These are phyloP conservation scores for Aspergillus sergii DNA, from an alignment of 2,329 filamentous ascomycete genomes.

Conservation along the genomic window DNA sequence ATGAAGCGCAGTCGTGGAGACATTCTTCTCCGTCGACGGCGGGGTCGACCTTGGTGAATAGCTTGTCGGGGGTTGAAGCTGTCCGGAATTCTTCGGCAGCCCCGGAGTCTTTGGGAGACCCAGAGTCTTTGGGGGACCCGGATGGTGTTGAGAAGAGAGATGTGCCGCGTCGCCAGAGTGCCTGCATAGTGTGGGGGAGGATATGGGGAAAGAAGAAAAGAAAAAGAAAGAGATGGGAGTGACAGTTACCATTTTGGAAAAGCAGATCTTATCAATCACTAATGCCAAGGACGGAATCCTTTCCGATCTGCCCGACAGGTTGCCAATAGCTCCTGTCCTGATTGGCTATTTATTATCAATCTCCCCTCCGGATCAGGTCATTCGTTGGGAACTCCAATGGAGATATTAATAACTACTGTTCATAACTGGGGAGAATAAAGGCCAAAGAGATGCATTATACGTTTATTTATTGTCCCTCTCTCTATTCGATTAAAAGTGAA, in stretches of 20 bases:
- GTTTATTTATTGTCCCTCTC: neutral
- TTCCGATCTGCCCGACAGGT: neutral
- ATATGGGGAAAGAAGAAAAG: neutral
- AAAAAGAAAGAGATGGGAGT: neutral
- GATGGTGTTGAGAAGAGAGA: conserved; percentile 36
- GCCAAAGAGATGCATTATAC: neutral
- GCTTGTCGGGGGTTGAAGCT: conserved; percentile 49
- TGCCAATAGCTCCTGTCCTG: neutral
- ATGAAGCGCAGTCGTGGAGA: conserved; percentile 80
- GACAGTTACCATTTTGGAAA: neutral
- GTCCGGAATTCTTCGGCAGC: conserved; percentile 49
- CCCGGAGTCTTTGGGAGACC: conserved; percentile 21
- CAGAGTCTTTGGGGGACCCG: conserved; percentile 25
- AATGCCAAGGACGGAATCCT: conserved; percentile 26
- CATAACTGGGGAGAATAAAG: neutral
- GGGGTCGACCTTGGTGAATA: conserved; percentile 78
- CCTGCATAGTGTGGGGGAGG: conserved; percentile 31
- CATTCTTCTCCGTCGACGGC: conserved; percentile 85
- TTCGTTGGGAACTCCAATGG: neutral
- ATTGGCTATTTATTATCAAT: neutral
- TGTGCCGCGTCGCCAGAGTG: conserved; percentile 37
- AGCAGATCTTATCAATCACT: conserved; percentile 38
- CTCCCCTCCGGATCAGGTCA: neutral
- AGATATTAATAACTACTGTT: neutral
- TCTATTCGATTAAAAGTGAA: neutral